Percentiles rank a stretch among this genome's conserved stretches.
These are phyloP conservation scores for Lachancea sp. DNA, from an alignment of 805 yeast species.

Conservation along the genomic window DNA sequence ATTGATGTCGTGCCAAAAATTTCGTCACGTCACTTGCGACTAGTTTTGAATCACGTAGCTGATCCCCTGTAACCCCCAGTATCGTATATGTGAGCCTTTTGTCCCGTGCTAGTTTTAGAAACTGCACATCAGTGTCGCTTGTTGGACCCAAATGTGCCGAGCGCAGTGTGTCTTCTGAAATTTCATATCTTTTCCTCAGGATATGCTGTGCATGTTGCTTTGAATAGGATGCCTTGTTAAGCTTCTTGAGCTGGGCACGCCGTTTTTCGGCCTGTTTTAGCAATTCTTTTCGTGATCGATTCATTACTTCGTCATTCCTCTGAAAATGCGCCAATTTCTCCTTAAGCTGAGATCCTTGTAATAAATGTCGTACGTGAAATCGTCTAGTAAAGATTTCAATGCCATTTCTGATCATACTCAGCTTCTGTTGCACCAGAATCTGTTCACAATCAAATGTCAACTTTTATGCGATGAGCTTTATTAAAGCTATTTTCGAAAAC, in stretches of 20 bases:
- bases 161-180: slow-evolving; percentile 19
- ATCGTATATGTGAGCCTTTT: slow-evolving; percentile 45
- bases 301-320: slow-evolving; percentile 7
- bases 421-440: background rate
- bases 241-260: slow-evolving; percentile 14
- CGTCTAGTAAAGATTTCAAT: background rate
- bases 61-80: slow-evolving; percentile 53
- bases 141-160: slow-evolving; percentile 33
- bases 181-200: slow-evolving; percentile 14
- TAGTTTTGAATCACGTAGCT: slow-evolving; percentile 49
- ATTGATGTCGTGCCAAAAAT: slow-evolving; percentile 44
- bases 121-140: slow-evolving; percentile 31
- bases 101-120: slow-evolving; percentile 34
- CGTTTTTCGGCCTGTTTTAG: slow-evolving; percentile 16
- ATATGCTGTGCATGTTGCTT: slow-evolving; percentile 25
- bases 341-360: slow-evolving; percentile 7
- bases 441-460: background rate
- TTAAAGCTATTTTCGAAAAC: no score
- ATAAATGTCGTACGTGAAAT: background rate
- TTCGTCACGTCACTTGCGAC: slow-evolving; percentile 49
- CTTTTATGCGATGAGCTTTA: slow-evolving; percentile 4
- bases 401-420: background rate
- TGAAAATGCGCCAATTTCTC: slow-evolving; percentile 8
- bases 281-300: slow-evolving; percentile 20
- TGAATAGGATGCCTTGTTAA: slow-evolving; percentile 25